Percentiles rank a stretch among this genome's conserved stretches.
phyloP scores from a whole-genome alignment of 108 stramenopile species.

The Pseudonitzschia pungens region DNA sequence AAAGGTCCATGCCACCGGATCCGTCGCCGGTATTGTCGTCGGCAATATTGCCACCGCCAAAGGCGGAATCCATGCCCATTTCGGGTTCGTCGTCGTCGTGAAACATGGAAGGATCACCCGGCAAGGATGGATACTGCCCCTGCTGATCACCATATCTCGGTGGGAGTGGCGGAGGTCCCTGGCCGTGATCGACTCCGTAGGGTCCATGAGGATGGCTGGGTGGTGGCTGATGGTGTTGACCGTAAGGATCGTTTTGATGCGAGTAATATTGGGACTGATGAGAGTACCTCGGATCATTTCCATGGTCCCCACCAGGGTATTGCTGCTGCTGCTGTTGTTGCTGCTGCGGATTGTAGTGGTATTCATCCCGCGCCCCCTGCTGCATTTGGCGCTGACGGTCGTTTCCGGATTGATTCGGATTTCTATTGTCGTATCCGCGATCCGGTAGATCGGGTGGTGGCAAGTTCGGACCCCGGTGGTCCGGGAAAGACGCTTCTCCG shows the following conservation, averaged over 20 bases:
- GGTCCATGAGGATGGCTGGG: conserved; percentile 10
- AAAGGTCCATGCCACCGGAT: conserved; percentile 58
- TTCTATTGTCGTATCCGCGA: background rate
- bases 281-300: conserved; percentile 6
- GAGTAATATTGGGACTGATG: conserved; percentile 11
- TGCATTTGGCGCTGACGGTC: background rate
- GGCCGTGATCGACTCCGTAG: conserved; percentile 8
- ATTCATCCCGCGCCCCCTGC: background rate
- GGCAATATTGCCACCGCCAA: background rate
- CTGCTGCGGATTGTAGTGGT: conserved; percentile 8
- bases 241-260: conserved; percentile 9
- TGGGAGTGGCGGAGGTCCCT: conserved; percentile 18
- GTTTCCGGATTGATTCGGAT: background rate
- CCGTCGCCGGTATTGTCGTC: conserved; percentile 11
- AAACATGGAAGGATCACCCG: conserved; percentile 20
- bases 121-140: conserved; percentile 3
- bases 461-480: background rate
- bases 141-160: conserved; percentile 7
- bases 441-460: conserved; percentile 1
- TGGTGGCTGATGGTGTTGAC: conserved; percentile 14
- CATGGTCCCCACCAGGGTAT: conserved; percentile 7
- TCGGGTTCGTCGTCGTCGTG: conserved; percentile 22
- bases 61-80: conserved; percentile 17
- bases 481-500: conserved; percentile 7
- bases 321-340: conserved; percentile 23